These are phyloP conservation scores for Endotrypanum monterogeii DNA, from an alignment of 208 protist species.

Conservation along the genomic window DNA sequence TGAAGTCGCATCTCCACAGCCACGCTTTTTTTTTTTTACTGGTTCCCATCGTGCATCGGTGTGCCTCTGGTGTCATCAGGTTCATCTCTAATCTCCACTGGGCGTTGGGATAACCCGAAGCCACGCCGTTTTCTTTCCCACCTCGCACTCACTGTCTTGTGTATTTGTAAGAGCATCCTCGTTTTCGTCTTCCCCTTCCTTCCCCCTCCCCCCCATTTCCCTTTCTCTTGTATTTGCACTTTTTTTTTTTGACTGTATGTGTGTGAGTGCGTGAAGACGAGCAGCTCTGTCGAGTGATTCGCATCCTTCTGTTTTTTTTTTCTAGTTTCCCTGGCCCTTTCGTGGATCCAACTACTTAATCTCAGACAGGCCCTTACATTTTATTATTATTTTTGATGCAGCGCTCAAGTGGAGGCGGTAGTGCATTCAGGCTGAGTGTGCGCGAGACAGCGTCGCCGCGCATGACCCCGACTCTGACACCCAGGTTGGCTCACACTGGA, in stretches of 20 bases:
- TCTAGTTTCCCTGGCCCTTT: no score
- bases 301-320: neutral
- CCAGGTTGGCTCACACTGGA: neutral
- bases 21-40: neutral
- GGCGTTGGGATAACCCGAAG: neutral
- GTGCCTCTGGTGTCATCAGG: neutral
- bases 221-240: neutral
- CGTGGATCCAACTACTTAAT: neutral
- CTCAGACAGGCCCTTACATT: no score
- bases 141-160: neutral
- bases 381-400: constrained; percentile 4
- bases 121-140: neutral
- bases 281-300: neutral
- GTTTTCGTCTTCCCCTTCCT: neutral
- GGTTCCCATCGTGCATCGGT: neutral
- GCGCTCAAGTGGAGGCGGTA: neutral
- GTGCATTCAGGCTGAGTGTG: neutral
- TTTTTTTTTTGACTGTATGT: no score
- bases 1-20: neutral
- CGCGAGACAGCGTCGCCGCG: constrained; percentile 1
- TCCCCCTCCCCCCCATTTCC: neutral
- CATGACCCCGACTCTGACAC: constrained; percentile 1
- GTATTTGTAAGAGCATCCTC: no score
- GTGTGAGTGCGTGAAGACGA: neutral
- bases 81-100: constrained; percentile 10